These are phyloP conservation scores for Aspergillus chevalieri DNA, from an alignment of 2,329 filamentous ascomycete species.

Conservation along the genomic window DNA sequence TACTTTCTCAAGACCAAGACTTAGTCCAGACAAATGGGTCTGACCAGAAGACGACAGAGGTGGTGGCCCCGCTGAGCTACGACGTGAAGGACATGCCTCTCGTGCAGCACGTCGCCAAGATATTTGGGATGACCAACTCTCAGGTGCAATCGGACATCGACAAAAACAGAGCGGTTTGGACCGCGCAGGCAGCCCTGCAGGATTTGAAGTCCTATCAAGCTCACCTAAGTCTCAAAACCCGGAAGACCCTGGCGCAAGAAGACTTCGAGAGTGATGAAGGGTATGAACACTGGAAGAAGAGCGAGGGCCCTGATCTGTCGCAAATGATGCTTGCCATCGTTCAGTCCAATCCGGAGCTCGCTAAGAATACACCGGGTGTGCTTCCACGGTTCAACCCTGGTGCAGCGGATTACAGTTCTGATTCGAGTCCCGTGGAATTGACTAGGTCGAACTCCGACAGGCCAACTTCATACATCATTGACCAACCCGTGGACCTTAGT, in stretches of 20 bases:
- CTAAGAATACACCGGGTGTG: constrained; percentile 62
- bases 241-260: constrained; percentile 67
- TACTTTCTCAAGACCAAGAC: constrained; percentile 90
- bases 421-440: constrained; percentile 41
- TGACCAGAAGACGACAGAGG: constrained; percentile 65
- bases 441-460: constrained; percentile 42
- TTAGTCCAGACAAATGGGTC: constrained; percentile 60
- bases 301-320: constrained; percentile 79
- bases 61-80: constrained; percentile 75
- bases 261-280: constrained; percentile 89
- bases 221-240: constrained; percentile 72
- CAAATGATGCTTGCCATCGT: constrained; percentile 91
- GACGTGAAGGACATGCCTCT: constrained; percentile 96
- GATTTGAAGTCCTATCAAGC: constrained; percentile 93
- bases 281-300: constrained; percentile 84
- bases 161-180: constrained; percentile 74
- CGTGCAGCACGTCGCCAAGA: constrained; percentile 76
- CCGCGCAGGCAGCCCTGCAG: constrained; percentile 79
- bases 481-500: constrained; percentile 57
- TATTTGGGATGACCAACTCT: constrained; percentile 73
- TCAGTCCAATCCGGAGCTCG: constrained; percentile 75
- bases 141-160: constrained; percentile 86
- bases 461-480: constrained; percentile 52
- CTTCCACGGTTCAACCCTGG: constrained; percentile 53
- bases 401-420: constrained; percentile 31